Evolutionary conservation across 192 early-diverging fungal species (phyloP), one percentile per base, ranked within the genome.

Genomic region (Podila horticola): DNA sequence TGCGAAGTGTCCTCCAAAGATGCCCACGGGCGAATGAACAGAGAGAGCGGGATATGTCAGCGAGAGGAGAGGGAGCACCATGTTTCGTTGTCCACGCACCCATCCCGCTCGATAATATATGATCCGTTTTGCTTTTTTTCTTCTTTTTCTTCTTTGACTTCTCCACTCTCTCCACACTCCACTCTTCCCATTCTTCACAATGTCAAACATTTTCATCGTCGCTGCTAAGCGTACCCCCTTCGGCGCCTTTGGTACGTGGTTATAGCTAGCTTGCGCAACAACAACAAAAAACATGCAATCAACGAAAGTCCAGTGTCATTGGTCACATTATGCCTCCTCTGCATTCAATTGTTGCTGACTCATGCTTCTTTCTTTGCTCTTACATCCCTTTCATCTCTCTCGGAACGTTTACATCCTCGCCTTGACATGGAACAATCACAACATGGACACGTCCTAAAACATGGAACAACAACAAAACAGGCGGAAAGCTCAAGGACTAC

Each of bases 201-300:
- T 89, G 87, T 82, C 87, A 38, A 90, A 92, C 79, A 88, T 90
- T 20, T 94, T 89, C 82, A 94, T 94, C 61, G 86, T 94, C 58
- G 91, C 93, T 55, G 93, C 93, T 58, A 94, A 93, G 86, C 88
- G 91, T 82, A 91, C 92, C 22, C 93, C 97, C 45, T 96, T 97
- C 64, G 96, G 96, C 33, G 92, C 95, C 58, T 98, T 98, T 85
- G 95, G 95, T 81, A 79, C 31, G 13, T 12, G 30, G 33, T 17
- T 22, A 2, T 33, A n/a, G 15, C 45, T 2, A 5, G 20, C 38
- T 13, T 24, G 62, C 11, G 41, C 41, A 45, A 58, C 7, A 20
- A 58, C 5, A 57, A 57, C 24, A 58, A 17, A 58, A 26, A 26
- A 58, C 55, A 36, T 36, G 34, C 33, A 9, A 34, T 7, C 33